phyloP scores from a whole-genome alignment of 169 alveolate species.

The Cryptosporidium ubiquitum region DNA sequence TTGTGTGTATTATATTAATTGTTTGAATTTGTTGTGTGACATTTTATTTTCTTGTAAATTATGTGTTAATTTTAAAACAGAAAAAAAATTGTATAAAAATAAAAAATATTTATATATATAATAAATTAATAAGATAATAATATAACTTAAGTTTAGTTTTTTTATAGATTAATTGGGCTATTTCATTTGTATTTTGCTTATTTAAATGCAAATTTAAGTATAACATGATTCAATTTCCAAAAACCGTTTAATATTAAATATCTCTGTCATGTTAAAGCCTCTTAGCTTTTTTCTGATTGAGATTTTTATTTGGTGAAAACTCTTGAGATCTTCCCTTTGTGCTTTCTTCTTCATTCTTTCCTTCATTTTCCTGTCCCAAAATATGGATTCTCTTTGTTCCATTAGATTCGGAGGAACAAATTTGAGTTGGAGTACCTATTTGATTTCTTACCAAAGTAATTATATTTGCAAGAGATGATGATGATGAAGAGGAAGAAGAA shows the following conservation, averaged over 20 bases:
- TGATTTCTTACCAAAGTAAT: conserved; percentile 56
- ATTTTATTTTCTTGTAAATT: background rate
- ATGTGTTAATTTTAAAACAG: background rate
- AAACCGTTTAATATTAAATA: background rate
- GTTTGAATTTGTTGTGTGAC: background rate
- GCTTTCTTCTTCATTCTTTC: background rate
- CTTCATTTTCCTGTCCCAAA: conserved; percentile 5
- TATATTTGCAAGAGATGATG: conserved; percentile 48
- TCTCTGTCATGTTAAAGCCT: background rate
- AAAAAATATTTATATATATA: background rate
- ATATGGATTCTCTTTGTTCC: conserved; percentile 34
- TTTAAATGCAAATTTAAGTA: background rate
- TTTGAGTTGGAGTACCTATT: background rate
- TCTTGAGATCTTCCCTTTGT: background rate
- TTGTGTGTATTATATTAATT: background rate
- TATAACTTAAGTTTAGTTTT: background rate
- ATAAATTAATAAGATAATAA: background rate
- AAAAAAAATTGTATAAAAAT: background rate
- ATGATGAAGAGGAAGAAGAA: background rate
- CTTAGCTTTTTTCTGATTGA: conserved; percentile 4
- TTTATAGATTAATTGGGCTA: background rate
- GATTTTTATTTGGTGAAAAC: background rate
- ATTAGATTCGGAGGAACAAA: background rate
- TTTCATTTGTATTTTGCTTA: background rate
- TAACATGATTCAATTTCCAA: background rate